Evolutionary conservation across 495 filamentous ascomycete genomes (phyloP).

Genomic region (Zalerion maritima): DNA sequence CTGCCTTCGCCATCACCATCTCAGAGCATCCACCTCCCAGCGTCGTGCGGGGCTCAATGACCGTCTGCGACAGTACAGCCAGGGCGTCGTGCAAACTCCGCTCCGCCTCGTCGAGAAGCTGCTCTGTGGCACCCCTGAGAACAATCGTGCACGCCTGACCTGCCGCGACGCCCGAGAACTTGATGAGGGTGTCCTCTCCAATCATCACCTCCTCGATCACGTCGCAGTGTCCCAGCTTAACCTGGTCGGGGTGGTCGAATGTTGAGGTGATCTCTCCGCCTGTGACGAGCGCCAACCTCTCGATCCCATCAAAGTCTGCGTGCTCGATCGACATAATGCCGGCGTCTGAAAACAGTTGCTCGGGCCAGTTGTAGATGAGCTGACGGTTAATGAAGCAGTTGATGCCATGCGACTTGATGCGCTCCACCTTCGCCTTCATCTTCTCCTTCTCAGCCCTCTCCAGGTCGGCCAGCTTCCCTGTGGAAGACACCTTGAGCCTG

Average conservation of each 20-base stretch:
- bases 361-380: constrained; percentile 99
- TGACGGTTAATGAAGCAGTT: constrained; percentile 99
- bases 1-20: constrained; percentile 98
- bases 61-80: constrained; percentile 92
- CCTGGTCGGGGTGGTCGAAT: constrained; percentile 93
- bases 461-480: constrained; percentile 87
- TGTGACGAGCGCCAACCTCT: constrained; percentile 86
- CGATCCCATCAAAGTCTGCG: constrained; percentile 96
- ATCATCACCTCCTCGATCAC: constrained; percentile 96
- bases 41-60: constrained; percentile 85
- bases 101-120: constrained; percentile 93
- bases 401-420: constrained; percentile 96
- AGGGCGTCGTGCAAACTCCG: constrained; percentile 91
- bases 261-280: constrained; percentile 95
- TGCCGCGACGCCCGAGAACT: constrained; percentile 90
- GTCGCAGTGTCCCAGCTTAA: constrained; percentile 91
- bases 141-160: constrained; percentile 95
- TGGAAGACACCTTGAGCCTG: constrained; percentile 85
- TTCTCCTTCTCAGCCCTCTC: constrained; percentile 97
- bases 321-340: constrained; percentile 98
- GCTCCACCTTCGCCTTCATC: constrained; percentile 98
- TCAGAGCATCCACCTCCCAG: constrained; percentile 93
- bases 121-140: constrained; percentile 87
- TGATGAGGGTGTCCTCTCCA: constrained; percentile 91
- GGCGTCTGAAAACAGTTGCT: constrained; percentile 94